Evolutionary conservation across 2,329 filamentous ascomycete species (phyloP).

Genomic region (Myriosclerotinia duriaeana): DNA sequence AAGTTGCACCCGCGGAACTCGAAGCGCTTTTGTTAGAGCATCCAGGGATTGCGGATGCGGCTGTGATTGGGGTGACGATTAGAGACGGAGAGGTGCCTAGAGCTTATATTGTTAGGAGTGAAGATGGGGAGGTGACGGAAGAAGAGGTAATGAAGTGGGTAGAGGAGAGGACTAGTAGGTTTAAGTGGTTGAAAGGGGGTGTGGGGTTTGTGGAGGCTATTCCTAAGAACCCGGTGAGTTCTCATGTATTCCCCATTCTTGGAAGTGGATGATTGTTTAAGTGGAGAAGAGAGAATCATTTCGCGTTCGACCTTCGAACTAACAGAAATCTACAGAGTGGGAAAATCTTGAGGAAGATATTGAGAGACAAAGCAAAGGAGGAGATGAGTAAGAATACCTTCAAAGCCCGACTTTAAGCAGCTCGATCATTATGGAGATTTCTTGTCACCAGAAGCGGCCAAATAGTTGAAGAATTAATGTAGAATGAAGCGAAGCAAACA

Average conservation of each 20-base stretch:
- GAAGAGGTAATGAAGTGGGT: constrained; percentile 57
- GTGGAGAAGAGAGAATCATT: too few relatives aligned
- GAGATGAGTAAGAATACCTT: constrained; percentile 10
- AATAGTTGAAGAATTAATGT: too few relatives aligned
- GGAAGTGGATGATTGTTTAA: neutral
- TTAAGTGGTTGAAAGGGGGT: constrained; percentile 70
- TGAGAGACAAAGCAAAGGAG: constrained; percentile 46
- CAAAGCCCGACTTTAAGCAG: neutral
- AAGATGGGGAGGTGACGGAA: constrained; percentile 34
- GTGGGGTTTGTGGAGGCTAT: constrained; percentile 64
- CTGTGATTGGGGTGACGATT: constrained; percentile 48
- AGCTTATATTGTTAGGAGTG: constrained; percentile 54
- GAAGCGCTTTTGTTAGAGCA: constrained; percentile 48
- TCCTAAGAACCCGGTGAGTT: constrained; percentile 61
- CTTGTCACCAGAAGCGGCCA: too few relatives aligned
- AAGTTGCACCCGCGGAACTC: constrained; percentile 51
- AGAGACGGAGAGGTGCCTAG: constrained; percentile 53
- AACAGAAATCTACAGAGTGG: constrained; percentile 38
- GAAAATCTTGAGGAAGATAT: constrained; percentile 51
- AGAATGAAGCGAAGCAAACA: too few relatives aligned
- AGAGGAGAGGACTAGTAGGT: constrained; percentile 56
- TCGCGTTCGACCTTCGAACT: too few relatives aligned
- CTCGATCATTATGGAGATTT: neutral
- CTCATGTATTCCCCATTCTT: neutral
- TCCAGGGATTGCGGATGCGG: constrained; percentile 45